Evolutionary conservation across 495 filamentous ascomycete genomes (phyloP).

Genomic region (Neurospora tetrasperma): DNA sequence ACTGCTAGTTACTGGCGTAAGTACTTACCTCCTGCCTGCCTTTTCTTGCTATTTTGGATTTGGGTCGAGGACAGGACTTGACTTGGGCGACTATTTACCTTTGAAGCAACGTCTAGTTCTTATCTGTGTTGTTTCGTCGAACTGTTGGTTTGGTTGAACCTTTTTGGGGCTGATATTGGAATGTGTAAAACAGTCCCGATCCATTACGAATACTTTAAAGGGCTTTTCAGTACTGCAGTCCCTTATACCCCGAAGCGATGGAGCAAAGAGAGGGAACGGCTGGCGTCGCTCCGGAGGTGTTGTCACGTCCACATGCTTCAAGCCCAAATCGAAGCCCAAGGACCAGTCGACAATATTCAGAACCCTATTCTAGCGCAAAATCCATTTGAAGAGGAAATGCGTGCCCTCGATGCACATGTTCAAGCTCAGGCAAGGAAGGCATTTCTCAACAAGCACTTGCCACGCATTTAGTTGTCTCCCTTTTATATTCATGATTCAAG

Average conservation of each 20-base stretch:
- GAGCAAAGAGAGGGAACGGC: background rate
- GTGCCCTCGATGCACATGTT: background rate
- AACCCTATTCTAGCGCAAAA: background rate
- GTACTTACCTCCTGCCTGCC: background rate
- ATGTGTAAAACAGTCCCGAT: background rate
- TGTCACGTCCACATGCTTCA: background rate
- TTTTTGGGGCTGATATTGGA: background rate
- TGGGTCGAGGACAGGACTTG: background rate
- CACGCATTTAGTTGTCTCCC: background rate
- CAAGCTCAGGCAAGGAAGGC: background rate
- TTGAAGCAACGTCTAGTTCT: background rate
- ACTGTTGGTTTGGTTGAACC: background rate
- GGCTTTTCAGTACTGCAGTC: background rate
- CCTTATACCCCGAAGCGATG: background rate
- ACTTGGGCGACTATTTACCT: background rate
- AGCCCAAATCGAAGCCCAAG: background rate
- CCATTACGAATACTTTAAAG: background rate
- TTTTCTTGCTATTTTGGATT: background rate
- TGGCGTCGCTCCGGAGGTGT: background rate
- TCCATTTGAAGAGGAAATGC: background rate
- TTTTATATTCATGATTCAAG: background rate
- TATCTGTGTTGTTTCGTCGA: background rate
- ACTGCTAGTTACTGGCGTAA: background rate
- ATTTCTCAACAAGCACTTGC: background rate
- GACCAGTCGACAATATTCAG: background rate